phyloP scores from a whole-genome alignment of 2,329 filamentous ascomycete genomes.

The Penicillium sp. region DNA sequence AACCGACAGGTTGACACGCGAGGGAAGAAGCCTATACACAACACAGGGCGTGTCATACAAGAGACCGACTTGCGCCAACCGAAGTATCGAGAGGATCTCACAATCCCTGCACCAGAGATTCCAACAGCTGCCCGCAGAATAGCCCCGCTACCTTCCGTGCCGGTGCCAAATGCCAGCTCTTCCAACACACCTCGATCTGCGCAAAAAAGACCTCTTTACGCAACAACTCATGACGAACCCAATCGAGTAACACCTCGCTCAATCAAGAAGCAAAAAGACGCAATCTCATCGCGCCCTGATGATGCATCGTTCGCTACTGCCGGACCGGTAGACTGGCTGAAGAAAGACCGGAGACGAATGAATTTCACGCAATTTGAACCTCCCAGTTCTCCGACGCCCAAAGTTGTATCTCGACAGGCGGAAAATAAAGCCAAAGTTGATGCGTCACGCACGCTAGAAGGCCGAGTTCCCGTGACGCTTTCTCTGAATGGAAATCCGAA shows the following conservation, averaged over 20 bases:
- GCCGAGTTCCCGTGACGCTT: not conserved
- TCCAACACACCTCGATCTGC: constrained; percentile 1
- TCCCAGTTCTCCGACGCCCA: constrained; percentile 38
- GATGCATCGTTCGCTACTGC: constrained; percentile 5
- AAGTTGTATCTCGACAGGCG: constrained; percentile 21
- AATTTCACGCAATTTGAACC: constrained; percentile 37
- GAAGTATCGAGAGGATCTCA: constrained; percentile 20
- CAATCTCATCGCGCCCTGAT: not conserved
- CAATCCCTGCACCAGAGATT: not conserved
- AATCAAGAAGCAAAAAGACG: constrained; percentile 4
- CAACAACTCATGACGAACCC: not conserved
- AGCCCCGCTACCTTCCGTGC: not conserved
- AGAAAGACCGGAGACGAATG: constrained; percentile 30
- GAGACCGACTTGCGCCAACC: constrained; percentile 31
- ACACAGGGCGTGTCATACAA: constrained; percentile 22
- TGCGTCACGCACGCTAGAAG: constrained; percentile 5
- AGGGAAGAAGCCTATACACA: constrained; percentile 5
- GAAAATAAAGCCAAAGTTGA: constrained; percentile 14
- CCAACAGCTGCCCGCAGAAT: constrained; percentile 1
- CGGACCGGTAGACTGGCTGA: constrained; percentile 28
- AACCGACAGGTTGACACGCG: constrained; percentile 2
- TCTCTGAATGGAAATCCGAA: not conserved
- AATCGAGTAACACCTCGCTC: not conserved
- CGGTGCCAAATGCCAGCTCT: not conserved
- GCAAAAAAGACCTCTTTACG: not conserved